phyloP scores from a whole-genome alignment of 345 rosid genomes.

The Camelina neglecta region DNA sequence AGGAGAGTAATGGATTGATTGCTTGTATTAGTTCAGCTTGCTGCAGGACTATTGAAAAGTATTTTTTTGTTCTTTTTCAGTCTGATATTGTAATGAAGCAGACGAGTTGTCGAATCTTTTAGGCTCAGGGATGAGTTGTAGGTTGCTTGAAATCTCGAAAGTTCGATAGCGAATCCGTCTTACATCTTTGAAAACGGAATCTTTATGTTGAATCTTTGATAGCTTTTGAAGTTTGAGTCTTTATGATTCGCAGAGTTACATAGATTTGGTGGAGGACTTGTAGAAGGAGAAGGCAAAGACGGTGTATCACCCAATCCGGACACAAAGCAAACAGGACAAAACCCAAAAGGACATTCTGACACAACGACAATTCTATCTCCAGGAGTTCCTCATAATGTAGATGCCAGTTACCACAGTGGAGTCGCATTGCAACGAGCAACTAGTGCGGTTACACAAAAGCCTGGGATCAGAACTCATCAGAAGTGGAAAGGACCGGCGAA shows the following conservation, averaged over 20 bases:
- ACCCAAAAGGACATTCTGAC: conserved; percentile 62
- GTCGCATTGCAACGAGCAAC: conserved; percentile 80
- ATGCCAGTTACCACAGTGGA: conserved; percentile 59
- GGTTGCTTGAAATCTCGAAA: conserved; percentile 9
- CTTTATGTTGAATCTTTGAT: not conserved
- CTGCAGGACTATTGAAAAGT: not conserved
- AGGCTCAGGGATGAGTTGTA: not conserved
- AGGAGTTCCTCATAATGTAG: conserved; percentile 59
- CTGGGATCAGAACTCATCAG: conserved; percentile 83
- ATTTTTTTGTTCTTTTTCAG: not conserved
- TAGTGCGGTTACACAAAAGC: conserved; percentile 63
- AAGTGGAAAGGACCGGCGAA: conserved; percentile 99
- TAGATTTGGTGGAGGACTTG: conserved; percentile 82
- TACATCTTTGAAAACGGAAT: not conserved
- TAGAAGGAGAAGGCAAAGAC: conserved; percentile 67
- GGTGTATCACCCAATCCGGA: conserved; percentile 59
- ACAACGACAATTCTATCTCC: conserved; percentile 49
- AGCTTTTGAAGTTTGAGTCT: conserved; percentile 19
- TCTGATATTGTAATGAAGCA: not conserved
- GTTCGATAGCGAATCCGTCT: not conserved
- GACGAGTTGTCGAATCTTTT: not conserved
- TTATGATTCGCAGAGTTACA: conserved; percentile 68
- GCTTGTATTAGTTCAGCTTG: not conserved
- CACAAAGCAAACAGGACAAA: conserved; percentile 62
- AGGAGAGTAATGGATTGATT: not conserved